Evolutionary conservation across 225 moss, liverwort and hornwort genomes (phyloP).

Genomic region (Polytrichum commune): DNA sequence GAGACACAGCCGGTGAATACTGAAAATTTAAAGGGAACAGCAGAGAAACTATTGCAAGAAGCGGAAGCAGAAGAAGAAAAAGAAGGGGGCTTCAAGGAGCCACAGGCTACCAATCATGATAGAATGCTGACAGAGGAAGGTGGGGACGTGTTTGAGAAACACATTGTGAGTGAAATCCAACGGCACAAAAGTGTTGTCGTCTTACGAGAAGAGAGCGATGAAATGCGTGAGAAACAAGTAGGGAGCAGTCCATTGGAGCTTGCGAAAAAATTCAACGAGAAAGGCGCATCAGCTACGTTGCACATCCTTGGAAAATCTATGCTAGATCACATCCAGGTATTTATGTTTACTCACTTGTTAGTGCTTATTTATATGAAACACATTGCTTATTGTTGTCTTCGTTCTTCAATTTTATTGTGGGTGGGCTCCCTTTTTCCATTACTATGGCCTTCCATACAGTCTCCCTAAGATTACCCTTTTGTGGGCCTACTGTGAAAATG

Average conservation of each 20-base stretch:
- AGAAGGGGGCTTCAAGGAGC: conserved; percentile 1
- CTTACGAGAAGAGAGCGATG: conserved; percentile 16
- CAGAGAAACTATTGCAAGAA: too few relatives aligned
- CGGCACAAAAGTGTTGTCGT: conserved; percentile 8
- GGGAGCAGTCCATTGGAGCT: conserved; percentile 17
- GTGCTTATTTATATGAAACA: too few relatives aligned
- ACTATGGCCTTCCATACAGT: too few relatives aligned
- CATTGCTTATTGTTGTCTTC: too few relatives aligned
- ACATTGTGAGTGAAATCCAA: conserved; percentile 4
- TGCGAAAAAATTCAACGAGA: conserved; percentile 30
- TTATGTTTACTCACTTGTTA: background rate
- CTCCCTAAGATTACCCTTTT: too few relatives aligned
- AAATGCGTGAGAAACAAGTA: conserved; percentile 10
- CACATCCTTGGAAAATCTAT: conserved; percentile 49
- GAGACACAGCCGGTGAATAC: background rate
- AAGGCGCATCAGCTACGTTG: conserved; percentile 23
- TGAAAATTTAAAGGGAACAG: background rate
- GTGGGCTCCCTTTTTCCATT: too few relatives aligned
- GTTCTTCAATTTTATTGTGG: too few relatives aligned
- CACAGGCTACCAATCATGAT: background rate
- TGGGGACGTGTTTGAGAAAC: conserved; percentile 2
- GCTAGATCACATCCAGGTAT: conserved; percentile 61
- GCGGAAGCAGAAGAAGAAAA: background rate
- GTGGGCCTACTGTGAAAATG: too few relatives aligned
- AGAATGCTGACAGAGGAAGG: background rate